These are phyloP conservation scores for Sorghum bicolor DNA, from an alignment of 176 grass and related monocot species.

Conservation along the genomic window DNA sequence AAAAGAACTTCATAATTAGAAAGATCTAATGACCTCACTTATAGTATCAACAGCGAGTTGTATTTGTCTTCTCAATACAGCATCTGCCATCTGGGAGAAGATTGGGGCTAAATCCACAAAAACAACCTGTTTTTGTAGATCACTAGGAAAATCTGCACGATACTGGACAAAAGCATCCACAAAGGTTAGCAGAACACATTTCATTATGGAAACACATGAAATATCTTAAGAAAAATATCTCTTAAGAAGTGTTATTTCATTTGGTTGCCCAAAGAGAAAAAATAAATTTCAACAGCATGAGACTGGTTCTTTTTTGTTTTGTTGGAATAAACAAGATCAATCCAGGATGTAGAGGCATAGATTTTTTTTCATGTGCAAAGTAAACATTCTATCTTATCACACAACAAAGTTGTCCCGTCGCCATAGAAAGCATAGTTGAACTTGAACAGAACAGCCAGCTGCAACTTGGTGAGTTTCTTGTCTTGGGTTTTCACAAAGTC, in stretches of 20 bases:
- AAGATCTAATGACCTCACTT: slow-evolving; percentile 49
- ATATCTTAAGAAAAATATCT: neutral
- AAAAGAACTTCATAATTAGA: neutral
- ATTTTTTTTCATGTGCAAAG: neutral
- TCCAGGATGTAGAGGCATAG: neutral
- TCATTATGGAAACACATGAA: slow-evolving; percentile 1
- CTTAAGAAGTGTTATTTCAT: neutral
- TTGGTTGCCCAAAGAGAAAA: neutral
- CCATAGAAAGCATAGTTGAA: neutral
- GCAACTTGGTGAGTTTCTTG: neutral
- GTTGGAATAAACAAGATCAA: neutral
- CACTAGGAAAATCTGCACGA: slow-evolving; percentile 85
- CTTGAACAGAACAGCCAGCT: too few relatives aligned
- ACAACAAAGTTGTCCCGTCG: neutral
- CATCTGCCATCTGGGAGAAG: slow-evolving; percentile 74
- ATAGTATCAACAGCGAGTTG: slow-evolving; percentile 63
- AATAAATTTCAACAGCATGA: slow-evolving; percentile 6
- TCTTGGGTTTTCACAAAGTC: neutral
- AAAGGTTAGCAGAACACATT: slow-evolving; percentile 25
- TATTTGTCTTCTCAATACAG: slow-evolving; percentile 72
- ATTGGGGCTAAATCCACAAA: slow-evolving; percentile 89
- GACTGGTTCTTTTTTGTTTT: slow-evolving; percentile 1
- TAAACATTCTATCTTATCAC: neutral
- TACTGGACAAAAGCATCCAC: slow-evolving; percentile 67
- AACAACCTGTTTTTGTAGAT: slow-evolving; percentile 59